These are phyloP conservation scores for Talaromyces sp. DNA, from an alignment of 2,329 filamentous ascomycete species.

Conservation along the genomic window DNA sequence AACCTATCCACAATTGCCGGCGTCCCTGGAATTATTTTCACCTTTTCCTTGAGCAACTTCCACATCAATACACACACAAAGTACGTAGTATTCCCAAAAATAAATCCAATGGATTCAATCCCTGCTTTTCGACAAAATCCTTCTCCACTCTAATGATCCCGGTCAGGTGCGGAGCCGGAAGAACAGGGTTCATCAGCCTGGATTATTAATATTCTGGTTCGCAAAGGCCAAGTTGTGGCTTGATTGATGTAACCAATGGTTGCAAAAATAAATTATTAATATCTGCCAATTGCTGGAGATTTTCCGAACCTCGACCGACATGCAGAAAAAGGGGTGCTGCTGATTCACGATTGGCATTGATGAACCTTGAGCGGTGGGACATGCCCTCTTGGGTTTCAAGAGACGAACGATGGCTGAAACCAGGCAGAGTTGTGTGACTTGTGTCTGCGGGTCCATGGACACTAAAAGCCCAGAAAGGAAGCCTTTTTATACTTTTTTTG, in stretches of 20 bases:
- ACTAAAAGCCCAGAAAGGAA: no score
- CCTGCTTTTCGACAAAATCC: not conserved
- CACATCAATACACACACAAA: not conserved
- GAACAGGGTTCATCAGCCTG: not conserved
- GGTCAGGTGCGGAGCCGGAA: not conserved
- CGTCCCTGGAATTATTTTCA: not conserved
- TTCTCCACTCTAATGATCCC: not conserved
- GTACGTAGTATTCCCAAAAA: not conserved
- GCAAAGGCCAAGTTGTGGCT: not conserved
- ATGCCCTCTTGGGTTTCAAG: not conserved
- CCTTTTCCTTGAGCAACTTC: no score
- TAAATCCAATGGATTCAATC: not conserved
- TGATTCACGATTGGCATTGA: not conserved
- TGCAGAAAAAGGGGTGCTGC: not conserved
- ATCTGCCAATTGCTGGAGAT: not conserved
- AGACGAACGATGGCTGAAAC: not conserved
- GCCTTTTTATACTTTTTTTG: not conserved
- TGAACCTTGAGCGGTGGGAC: not conserved
- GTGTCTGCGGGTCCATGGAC: no score
- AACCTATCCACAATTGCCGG: not conserved
- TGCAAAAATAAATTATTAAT: not conserved
- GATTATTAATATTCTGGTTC: not conserved
- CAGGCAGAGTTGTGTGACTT: no score
- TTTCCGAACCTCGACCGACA: not conserved
- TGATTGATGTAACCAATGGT: not conserved